Evolutionary conservation across 2,329 filamentous ascomycete genomes (phyloP).

Genomic region (Phyllachora maydis): DNA sequence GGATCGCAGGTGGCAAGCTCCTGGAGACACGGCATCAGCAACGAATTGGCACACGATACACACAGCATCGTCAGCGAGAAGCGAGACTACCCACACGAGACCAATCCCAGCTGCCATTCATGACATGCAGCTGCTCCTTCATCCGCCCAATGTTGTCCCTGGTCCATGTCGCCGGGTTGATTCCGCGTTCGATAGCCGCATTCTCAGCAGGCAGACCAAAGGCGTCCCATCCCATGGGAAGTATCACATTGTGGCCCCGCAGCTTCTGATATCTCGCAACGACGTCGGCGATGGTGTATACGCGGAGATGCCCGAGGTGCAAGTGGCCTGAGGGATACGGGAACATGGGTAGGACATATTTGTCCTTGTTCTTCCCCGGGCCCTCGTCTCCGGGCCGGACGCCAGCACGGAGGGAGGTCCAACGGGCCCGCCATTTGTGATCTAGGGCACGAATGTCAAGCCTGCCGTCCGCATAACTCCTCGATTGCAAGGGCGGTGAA

Average conservation of each 20-base stretch:
- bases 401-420: conserved; percentile 10
- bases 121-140: conserved; percentile 59
- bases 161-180: conserved; percentile 65
- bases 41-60: conserved; percentile 1
- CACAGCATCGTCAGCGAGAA: conserved; percentile 3
- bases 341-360: conserved; percentile 79
- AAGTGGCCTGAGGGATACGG: conserved; percentile 77
- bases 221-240: conserved; percentile 92
- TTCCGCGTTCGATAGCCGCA: conserved; percentile 64
- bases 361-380: no score
- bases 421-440: conserved; percentile 28
- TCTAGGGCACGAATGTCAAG: conserved; percentile 26
- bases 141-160: conserved; percentile 61
- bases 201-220: conserved; percentile 86
- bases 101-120: conserved; percentile 78
- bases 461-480: conserved; percentile 14
- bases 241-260: conserved; percentile 52
- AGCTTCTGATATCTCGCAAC: conserved; percentile 57
- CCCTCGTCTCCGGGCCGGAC: conserved; percentile 5
- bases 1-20: conserved; percentile 73
- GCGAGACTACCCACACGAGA: conserved; percentile 36
- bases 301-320: conserved; percentile 71
- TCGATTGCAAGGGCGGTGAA: no score
- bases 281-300: conserved; percentile 82
- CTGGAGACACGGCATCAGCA: conserved; percentile 18